A percentile compares a stretch with the other conserved stretches of the same genome.
These are phyloP conservation scores for Rhododendron henanense DNA, from an alignment of 148 eudicot species.

Conservation along the genomic window DNA sequence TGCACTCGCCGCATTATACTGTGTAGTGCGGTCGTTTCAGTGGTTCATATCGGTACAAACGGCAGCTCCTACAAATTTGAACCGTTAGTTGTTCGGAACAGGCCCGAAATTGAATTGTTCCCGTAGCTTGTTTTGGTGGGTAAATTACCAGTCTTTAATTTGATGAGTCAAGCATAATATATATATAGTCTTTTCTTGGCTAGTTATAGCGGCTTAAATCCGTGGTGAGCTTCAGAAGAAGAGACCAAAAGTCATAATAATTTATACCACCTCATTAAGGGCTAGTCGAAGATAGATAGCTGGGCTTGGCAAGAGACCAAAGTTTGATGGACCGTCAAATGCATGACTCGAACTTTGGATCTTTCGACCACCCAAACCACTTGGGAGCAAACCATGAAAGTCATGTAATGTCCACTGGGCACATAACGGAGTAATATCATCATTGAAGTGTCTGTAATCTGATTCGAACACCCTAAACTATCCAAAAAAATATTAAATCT, in stretches of 20 bases:
- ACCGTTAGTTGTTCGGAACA: no score
- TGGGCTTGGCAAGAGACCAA: neutral
- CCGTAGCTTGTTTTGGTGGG: neutral
- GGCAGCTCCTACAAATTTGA: no score
- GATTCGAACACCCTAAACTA: no score
- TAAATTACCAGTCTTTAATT: neutral
- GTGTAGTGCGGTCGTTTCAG: rapidly evolving
- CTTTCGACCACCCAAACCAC: no score
- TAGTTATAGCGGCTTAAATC: neutral
- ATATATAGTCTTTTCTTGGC: neutral
- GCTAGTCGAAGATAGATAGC: neutral
- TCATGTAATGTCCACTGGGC: no score
- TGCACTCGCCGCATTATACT: no score
- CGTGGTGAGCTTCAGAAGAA: neutral
- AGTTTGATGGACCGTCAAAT: neutral
- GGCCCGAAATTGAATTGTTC: neutral
- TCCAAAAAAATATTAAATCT: no score
- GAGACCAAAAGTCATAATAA: neutral
- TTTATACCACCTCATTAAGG: no score
- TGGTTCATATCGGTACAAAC: no score
- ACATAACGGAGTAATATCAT: no score
- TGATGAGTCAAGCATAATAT: neutral
- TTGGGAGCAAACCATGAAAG: no score
- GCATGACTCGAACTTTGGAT: neutral
- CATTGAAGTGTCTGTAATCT: no score